A percentile compares a stretch with the other conserved stretches of the same genome.
These are phyloP conservation scores for Inosperma sp. DNA, from an alignment of 768 basidiomycete genomes.

Conservation along the genomic window DNA sequence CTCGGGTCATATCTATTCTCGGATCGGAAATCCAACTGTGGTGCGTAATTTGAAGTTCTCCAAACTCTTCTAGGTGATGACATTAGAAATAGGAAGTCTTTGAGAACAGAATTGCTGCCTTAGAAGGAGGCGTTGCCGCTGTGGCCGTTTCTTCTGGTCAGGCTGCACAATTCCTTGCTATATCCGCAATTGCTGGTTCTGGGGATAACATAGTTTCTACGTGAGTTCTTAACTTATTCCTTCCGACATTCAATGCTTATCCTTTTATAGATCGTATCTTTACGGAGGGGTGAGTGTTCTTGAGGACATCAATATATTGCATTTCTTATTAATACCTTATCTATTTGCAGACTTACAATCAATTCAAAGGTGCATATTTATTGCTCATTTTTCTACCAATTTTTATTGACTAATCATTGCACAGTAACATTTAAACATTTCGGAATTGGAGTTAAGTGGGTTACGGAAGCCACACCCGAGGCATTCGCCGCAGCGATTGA, in stretches of 20 bases:
- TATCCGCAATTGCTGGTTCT: constrained; percentile 51
- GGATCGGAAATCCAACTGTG: constrained; percentile 65
- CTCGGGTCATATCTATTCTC: constrained; percentile 59
- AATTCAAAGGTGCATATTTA: constrained; percentile 49
- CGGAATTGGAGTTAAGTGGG: constrained; percentile 62
- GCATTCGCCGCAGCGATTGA: constrained; percentile 67
- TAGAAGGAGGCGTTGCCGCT: constrained; percentile 78
- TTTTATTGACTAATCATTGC: neutral
- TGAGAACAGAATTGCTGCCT: constrained; percentile 70
- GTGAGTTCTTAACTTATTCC: constrained; percentile 32
- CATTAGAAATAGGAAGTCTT: constrained; percentile 56
- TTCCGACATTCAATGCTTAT: constrained; percentile 4
- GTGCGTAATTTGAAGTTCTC: constrained; percentile 32
- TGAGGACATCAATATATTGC: neutral
- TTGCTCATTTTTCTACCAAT: constrained; percentile 11
- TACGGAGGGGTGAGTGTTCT: constrained; percentile 60
- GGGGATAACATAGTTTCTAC: constrained; percentile 80
- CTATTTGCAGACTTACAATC: constrained; percentile 63
- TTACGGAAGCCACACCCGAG: constrained; percentile 49
- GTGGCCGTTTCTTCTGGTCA: constrained; percentile 73
- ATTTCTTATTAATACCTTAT: neutral
- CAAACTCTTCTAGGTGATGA: neutral
- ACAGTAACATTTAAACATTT: constrained; percentile 64
- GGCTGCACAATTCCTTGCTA: constrained; percentile 71
- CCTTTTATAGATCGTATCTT: constrained; percentile 44